Evolutionary conservation across 306 rosid genomes (phyloP).

Genomic region (Parietaria judaica): DNA sequence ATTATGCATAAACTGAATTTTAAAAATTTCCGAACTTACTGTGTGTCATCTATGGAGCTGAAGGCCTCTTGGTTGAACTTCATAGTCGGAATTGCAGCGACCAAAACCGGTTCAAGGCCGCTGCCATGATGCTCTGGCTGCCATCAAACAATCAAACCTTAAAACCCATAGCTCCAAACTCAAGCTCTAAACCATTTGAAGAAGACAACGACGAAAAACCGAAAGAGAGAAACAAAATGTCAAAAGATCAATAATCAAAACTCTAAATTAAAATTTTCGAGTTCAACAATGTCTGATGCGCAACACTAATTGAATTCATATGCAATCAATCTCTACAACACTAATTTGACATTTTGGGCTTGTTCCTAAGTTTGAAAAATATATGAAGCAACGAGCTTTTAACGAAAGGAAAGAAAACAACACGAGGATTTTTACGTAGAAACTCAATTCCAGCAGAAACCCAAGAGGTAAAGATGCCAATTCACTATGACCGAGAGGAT

Average conservation of each 20-base stretch:
- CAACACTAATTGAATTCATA: background rate
- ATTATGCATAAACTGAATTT: too few relatives aligned
- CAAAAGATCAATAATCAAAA: conserved; percentile 3
- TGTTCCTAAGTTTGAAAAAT: too few relatives aligned
- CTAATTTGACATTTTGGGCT: too few relatives aligned
- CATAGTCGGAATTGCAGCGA: conserved; percentile 90
- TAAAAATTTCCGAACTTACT: conserved; percentile 38
- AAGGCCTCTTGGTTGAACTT: conserved; percentile 74
- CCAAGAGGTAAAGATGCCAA: too few relatives aligned
- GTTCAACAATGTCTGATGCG: background rate
- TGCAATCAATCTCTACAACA: too few relatives aligned
- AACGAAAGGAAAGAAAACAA: too few relatives aligned
- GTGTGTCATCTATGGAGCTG: conserved; percentile 66
- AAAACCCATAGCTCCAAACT: conserved; percentile 24
- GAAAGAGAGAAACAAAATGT: conserved; percentile 5
- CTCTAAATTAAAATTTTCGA: background rate
- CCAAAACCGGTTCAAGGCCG: conserved; percentile 62
- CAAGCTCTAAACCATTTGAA: conserved; percentile 1
- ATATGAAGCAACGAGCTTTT: too few relatives aligned
- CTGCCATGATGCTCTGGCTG: conserved; percentile 74
- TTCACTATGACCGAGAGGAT: too few relatives aligned
- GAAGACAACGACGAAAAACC: background rate
- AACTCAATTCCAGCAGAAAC: too few relatives aligned
- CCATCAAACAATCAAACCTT: conserved; percentile 48
- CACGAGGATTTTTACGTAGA: too few relatives aligned